Evolutionary conservation across 768 basidiomycete genomes (phyloP).

Genomic region (Podaxis pistillaris): DNA sequence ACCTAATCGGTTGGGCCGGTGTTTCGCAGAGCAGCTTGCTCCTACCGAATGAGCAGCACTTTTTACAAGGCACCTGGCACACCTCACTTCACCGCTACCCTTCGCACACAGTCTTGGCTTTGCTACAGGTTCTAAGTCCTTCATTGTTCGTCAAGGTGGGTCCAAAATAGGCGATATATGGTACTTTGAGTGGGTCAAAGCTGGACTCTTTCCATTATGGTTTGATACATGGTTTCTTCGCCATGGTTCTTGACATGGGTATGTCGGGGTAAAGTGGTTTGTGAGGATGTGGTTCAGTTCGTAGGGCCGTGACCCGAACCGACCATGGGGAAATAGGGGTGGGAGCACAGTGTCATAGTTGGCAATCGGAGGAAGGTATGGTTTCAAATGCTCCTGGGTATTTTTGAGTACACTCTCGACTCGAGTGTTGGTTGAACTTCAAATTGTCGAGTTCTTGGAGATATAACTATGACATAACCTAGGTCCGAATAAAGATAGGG

Average conservation of each 20-base stretch:
- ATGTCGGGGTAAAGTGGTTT: not conserved
- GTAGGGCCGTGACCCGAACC: not conserved
- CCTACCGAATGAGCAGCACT: not conserved
- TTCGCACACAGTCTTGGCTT: too few species aligned
- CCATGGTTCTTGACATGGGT: not conserved
- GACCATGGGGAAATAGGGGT: not conserved
- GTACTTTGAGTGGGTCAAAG: constrained; percentile 1
- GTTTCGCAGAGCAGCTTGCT: not conserved
- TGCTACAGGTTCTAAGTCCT: not conserved
- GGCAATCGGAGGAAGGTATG: not conserved
- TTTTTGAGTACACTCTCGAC: not conserved
- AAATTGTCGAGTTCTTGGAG: not conserved
- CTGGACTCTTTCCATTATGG: not conserved
- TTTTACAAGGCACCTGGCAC: too few species aligned
- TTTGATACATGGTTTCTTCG: not conserved
- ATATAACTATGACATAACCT: not conserved
- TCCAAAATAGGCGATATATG: not conserved
- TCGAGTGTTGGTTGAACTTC: not conserved
- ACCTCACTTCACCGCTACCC: too few species aligned
- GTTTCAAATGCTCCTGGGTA: not conserved
- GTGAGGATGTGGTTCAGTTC: not conserved
- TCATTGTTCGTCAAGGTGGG: not conserved
- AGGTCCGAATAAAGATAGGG: not conserved
- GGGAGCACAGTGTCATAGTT: not conserved
- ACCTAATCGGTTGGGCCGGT: not conserved